Percentiles rank a stretch among this genome's conserved stretches.
phyloP scores from a whole-genome alignment of 139 green algal genomes.

The Chlorella sp. region DNA sequence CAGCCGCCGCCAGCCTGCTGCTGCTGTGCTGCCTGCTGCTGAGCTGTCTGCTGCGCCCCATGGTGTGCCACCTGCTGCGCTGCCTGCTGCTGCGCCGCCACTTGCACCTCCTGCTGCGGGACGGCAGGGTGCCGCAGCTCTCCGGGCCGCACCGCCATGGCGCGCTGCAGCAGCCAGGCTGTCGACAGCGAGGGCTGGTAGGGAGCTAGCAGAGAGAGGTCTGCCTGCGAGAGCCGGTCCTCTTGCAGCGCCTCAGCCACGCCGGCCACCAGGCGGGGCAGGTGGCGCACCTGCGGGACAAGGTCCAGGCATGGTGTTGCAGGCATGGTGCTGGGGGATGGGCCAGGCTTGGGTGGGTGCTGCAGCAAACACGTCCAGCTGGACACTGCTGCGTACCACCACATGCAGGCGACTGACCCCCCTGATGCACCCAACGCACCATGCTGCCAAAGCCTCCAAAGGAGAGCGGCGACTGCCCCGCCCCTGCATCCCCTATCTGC shows the following conservation, averaged over 20 bases:
- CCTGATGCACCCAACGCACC: not conserved
- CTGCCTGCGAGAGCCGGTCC: conserved; percentile 36
- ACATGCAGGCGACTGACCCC: too few relatives aligned
- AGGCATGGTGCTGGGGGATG: too few relatives aligned
- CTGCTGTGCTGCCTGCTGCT: conserved; percentile 7
- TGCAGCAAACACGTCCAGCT: too few relatives aligned
- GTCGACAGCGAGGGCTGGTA: conserved; percentile 78
- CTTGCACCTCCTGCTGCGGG: not conserved
- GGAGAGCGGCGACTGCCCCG: conserved; percentile 55
- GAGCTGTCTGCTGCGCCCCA: too few relatives aligned
- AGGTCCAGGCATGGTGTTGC: too few relatives aligned
- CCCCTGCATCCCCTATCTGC: conserved; percentile 54
- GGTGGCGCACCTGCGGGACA: conserved; percentile 64
- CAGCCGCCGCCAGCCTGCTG: conserved; percentile 13
- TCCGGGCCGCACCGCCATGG: conserved; percentile 71
- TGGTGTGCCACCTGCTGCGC: conserved; percentile 10
- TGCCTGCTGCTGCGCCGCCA: conserved; percentile 20
- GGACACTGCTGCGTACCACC: too few relatives aligned
- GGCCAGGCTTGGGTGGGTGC: too few relatives aligned
- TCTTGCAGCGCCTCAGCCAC: conserved; percentile 55
- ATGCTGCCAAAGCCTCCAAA: conserved; percentile 72
- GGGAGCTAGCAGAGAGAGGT: conserved; percentile 65
- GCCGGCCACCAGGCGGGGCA: conserved; percentile 61
- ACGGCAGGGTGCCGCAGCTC: conserved; percentile 36
- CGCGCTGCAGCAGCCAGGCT: conserved; percentile 81